A percentile compares a stretch with the other conserved stretches of the same genome.
These are phyloP conservation scores for Neonectria faginata DNA, from an alignment of 2,329 filamentous ascomycete genomes.

Conservation along the genomic window DNA sequence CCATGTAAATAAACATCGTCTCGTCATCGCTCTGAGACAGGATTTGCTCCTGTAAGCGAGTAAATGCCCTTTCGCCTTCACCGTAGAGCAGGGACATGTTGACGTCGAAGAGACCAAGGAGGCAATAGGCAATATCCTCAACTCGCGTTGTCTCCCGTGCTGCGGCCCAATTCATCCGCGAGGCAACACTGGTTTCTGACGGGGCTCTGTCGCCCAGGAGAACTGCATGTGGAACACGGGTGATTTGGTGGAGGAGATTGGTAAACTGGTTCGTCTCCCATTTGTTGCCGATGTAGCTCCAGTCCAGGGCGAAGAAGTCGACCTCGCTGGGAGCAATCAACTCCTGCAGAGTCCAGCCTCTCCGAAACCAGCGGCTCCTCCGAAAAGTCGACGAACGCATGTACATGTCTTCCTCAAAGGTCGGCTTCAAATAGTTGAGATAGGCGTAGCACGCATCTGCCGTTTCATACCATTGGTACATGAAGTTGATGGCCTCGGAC, in stretches of 20 bases:
- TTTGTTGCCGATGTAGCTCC: slow-evolving; percentile 16
- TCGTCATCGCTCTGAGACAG: background rate
- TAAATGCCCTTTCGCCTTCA: slow-evolving; percentile 17
- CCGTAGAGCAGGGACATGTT: slow-evolving; percentile 22
- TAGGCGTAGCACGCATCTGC: slow-evolving; percentile 18
- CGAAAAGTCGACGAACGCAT: background rate
- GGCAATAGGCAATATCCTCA: slow-evolving; percentile 20
- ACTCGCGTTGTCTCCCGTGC: slow-evolving; percentile 10
- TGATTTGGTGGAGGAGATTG: slow-evolving; percentile 4
- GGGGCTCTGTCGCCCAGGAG: slow-evolving; percentile 3
- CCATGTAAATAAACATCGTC: slow-evolving; percentile 9
- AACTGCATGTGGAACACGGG: slow-evolving; percentile 5
- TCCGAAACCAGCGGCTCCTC: slow-evolving; percentile 9
- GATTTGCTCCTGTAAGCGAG: slow-evolving; percentile 18
- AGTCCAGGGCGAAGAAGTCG: slow-evolving; percentile 17
- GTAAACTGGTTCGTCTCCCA: background rate
- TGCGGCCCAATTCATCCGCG: slow-evolving; percentile 21
- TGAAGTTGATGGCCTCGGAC: slow-evolving; percentile 24
- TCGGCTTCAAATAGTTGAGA: slow-evolving; percentile 8
- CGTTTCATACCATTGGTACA: slow-evolving; percentile 20
- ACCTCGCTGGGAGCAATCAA: slow-evolving; percentile 19
- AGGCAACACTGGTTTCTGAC: slow-evolving; percentile 8
- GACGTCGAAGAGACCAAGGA: slow-evolving; percentile 21
- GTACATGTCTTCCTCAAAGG: slow-evolving; percentile 3
- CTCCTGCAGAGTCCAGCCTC: slow-evolving; percentile 25